Evolutionary conservation across 768 basidiomycete species (phyloP).

Genomic region (Leccinum truebloodii): DNA sequence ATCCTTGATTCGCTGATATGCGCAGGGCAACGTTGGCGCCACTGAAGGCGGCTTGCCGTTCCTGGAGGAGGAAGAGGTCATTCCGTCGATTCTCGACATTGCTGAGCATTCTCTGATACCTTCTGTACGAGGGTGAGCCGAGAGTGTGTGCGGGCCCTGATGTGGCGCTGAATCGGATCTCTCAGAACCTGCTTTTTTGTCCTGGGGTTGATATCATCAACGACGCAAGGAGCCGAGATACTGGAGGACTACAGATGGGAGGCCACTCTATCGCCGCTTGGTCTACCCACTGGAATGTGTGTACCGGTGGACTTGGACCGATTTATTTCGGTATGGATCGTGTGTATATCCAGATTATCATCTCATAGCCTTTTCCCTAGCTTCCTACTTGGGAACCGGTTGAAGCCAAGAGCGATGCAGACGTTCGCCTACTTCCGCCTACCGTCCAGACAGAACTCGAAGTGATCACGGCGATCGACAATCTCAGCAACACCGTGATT

Average conservation of each 20-base stretch:
- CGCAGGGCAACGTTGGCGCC: conserved; percentile 90
- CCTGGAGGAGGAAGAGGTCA: conserved; percentile 93
- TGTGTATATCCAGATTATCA: not conserved
- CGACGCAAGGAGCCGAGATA: conserved; percentile 89
- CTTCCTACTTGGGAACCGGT: conserved; percentile 66
- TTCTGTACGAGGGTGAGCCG: conserved; percentile 87
- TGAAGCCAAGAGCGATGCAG: conserved; percentile 30
- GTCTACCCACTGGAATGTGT: conserved; percentile 87
- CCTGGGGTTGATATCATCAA: conserved; percentile 88
- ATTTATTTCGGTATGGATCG: conserved; percentile 69
- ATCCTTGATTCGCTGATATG: conserved; percentile 3
- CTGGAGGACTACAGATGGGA: conserved; percentile 94
- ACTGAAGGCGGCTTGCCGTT: conserved; percentile 91
- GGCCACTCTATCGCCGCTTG: conserved; percentile 82
- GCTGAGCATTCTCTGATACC: conserved; percentile 87
- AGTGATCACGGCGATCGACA: conserved; percentile 86
- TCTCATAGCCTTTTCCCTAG: conserved; percentile 40
- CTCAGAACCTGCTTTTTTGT: conserved; percentile 94
- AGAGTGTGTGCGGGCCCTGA: not conserved
- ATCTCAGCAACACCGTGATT: conserved; percentile 93
- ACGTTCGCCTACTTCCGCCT: conserved; percentile 62
- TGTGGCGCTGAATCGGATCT: conserved; percentile 13
- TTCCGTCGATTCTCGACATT: conserved; percentile 87
- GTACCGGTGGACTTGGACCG: conserved; percentile 81
- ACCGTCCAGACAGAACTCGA: conserved; percentile 74